Percentiles rank a stretch among this genome's conserved stretches.
Conservation (phyloP, 306 rosid genomes). For the Gynostemma pentaphyllum region DNA sequence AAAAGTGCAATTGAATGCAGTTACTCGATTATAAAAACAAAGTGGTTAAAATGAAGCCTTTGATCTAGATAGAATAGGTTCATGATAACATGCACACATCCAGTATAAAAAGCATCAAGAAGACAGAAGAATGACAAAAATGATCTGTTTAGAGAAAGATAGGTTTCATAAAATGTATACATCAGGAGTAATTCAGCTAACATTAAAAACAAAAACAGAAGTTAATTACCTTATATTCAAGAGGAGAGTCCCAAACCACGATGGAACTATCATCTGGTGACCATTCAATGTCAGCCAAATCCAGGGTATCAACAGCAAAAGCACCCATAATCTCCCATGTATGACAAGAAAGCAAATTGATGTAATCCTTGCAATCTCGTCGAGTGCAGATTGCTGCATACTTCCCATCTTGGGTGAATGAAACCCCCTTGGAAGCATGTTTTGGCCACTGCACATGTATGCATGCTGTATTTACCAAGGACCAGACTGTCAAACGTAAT, state of each 20-base stretch:
- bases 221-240: constrained; percentile 71
- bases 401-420: constrained; percentile 84
- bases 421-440: constrained; percentile 88
- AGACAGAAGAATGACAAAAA: background rate
- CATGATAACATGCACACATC: too few relatives aligned
- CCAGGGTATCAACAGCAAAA: constrained; percentile 80
- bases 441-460: constrained; percentile 94
- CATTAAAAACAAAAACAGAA: background rate
- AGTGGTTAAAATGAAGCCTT: too few relatives aligned
- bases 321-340: constrained; percentile 94
- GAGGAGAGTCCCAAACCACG: constrained; percentile 95
- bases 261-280: constrained; percentile 98
- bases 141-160: background rate
- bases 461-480: constrained; percentile 85
- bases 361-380: constrained; percentile 87
- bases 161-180: background rate
- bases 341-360: constrained; percentile 80
- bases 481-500: constrained; percentile 91
- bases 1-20: too few relatives aligned
- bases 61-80: too few relatives aligned
- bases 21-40: too few relatives aligned
- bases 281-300: constrained; percentile 89
- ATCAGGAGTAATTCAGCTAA: background rate
- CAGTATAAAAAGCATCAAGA: background rate
- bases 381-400: constrained; percentile 93